Evolutionary conservation across 75 land plant genomes (phyloP), one percentile per base, ranked within the genome.

Genomic region (Pinus taeda): DNA sequence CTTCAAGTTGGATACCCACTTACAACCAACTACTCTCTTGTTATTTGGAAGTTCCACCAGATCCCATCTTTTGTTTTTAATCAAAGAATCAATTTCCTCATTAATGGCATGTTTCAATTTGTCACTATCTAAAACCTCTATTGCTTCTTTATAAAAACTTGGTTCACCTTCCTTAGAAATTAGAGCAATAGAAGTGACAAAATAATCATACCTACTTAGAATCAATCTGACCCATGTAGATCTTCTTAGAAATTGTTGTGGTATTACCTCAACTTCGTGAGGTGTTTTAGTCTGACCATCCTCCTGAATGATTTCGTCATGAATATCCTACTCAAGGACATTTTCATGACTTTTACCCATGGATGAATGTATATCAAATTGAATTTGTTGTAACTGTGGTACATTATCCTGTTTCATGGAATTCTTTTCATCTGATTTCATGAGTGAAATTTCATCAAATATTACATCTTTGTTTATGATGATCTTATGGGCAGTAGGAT

Each of bases 41-140:
- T 37, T 37, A 8, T 30, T 37, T 17, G 71, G 71, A 30, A 67
- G 42, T 30, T 67, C 71, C 33, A 67, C 71, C 0, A 67, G 71
- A 67, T 67, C 71, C 71, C 71, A 67, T 30, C 21, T 67, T 67
- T 67, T 67, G 33, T 30, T 30, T 8, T 67, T 18, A 30, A 30
- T 37, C 39, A 30, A 9, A 67, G 71, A 8, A 67, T 37, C 39
- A 67, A 67, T 30, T 37, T 67, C 71, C 39, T 30, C 33, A 7
- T 67, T 30, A 9, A 67, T 67, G 71, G 71, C 71, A 30, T 67
- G 71, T 67, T 67, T 30, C 71, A 15, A 67, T 30, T 67, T 30
- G 42, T 30, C 71, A 67, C 39, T 37, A 37, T 67, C 29, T 37
- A 0, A 37, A 67, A 37, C 11, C 18, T 37, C 39, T 30, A 17